These are phyloP conservation scores for Schizochytrium sp. DNA, from an alignment of 108 stramenopile genomes.

Conservation along the genomic window DNA sequence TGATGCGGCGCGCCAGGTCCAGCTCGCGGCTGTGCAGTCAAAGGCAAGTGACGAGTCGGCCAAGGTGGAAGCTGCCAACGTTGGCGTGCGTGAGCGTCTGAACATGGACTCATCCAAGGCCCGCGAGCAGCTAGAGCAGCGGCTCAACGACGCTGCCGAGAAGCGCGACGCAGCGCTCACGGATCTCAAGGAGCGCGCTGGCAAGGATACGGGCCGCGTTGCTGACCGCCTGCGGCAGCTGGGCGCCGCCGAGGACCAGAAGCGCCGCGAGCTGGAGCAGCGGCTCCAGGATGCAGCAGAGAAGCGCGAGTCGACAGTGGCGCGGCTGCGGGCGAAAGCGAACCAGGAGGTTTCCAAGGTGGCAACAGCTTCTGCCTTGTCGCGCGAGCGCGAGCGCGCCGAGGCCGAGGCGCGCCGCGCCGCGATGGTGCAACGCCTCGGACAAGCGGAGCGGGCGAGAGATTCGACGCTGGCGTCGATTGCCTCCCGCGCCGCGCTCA, in stretches of 20 bases:
- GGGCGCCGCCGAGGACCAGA: background rate
- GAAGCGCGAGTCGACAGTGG: background rate
- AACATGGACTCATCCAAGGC: background rate
- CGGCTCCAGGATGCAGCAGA: background rate
- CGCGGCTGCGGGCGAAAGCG: background rate
- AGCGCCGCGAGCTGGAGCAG: background rate
- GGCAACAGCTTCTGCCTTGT: background rate
- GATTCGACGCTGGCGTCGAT: background rate
- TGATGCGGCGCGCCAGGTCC: background rate
- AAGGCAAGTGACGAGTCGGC: background rate
- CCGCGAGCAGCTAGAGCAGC: slow-evolving; percentile 16
- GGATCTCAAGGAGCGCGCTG: background rate
- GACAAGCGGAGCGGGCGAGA: background rate
- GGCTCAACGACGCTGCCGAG: background rate
- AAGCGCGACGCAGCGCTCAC: background rate
- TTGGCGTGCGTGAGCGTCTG: background rate
- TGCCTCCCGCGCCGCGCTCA: background rate
- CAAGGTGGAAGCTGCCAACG: background rate
- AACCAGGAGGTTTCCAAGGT: background rate
- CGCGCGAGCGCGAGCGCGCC: background rate
- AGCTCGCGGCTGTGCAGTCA: background rate
- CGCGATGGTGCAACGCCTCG: background rate
- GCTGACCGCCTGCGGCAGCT: background rate
- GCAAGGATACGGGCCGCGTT: background rate
- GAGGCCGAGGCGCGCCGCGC: background rate